Evolutionary conservation across 345 rosid genomes (phyloP).

Genomic region (Eutrema japonicum): DNA sequence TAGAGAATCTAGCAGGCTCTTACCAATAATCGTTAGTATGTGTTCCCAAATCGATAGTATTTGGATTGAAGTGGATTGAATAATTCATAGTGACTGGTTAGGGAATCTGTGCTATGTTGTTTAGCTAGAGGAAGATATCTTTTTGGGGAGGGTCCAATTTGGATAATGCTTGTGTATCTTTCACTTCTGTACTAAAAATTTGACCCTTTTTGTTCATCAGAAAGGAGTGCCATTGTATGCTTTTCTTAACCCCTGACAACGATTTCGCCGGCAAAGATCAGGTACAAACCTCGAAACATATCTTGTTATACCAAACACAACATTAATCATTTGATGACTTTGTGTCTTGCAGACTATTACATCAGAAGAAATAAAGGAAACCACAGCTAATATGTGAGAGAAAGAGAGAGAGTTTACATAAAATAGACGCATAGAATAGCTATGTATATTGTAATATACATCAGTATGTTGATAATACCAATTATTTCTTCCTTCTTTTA

Average conservation of each 20-base stretch:
- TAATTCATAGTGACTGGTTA: not conserved
- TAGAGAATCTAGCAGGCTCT: not conserved
- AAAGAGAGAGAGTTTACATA: not conserved
- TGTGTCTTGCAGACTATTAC: slow-evolving; percentile 56
- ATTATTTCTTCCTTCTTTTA: not conserved
- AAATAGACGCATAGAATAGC: not conserved
- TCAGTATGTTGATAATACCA: not conserved
- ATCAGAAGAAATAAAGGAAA: slow-evolving; percentile 53
- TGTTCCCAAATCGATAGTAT: not conserved
- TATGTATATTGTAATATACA: not conserved
- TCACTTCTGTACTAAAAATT: not conserved
- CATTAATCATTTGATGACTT: slow-evolving; percentile 6
- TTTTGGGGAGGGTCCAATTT: not conserved
- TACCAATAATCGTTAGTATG: too few relatives aligned
- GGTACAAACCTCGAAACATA: not conserved
- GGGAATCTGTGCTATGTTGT: not conserved
- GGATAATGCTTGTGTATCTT: not conserved
- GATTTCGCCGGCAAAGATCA: slow-evolving; percentile 50
- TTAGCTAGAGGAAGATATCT: not conserved
- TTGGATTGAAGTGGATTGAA: too few relatives aligned
- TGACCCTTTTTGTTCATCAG: slow-evolving; percentile 40
- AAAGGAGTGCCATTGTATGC: slow-evolving; percentile 94
- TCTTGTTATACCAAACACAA: not conserved
- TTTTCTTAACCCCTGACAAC: slow-evolving; percentile 79
- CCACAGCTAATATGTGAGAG: slow-evolving; percentile 47